phyloP scores from a whole-genome alignment of 805 yeast species.

The Metschnikowia dekortorum region DNA sequence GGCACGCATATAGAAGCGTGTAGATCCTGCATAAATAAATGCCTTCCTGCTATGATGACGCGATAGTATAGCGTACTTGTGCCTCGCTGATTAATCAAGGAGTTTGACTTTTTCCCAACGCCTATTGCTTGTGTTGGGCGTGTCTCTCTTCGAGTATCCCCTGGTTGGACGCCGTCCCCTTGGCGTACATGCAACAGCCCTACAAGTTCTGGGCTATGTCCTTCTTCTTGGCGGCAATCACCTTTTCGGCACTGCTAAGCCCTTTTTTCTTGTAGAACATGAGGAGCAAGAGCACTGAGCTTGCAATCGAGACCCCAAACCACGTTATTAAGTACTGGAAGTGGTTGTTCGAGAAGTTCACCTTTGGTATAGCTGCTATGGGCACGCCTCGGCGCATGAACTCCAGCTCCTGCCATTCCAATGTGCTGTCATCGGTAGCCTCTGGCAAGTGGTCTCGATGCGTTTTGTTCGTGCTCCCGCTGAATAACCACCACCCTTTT shows the following conservation, averaged over 20 bases:
- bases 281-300: slow-evolving; percentile 58
- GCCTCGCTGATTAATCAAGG: too few species aligned
- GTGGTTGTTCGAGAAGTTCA: slow-evolving; percentile 84
- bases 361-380: slow-evolving; percentile 73
- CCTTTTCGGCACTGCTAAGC: slow-evolving; percentile 34
- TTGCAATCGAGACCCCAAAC: slow-evolving; percentile 81
- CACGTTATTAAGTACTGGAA: slow-evolving; percentile 90
- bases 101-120: too few species aligned
- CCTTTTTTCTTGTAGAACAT: slow-evolving; percentile 27
- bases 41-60: too few species aligned
- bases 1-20: too few species aligned
- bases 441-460: slow-evolving; percentile 18
- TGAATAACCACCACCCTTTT: slow-evolving; percentile 13
- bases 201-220: slow-evolving; percentile 27
- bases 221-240: slow-evolving; percentile 36
- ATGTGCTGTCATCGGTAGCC: slow-evolving; percentile 26
- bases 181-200: background rate
- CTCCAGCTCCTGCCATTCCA: slow-evolving; percentile 44
- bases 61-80: too few species aligned
- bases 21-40: too few species aligned
- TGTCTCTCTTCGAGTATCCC: too few species aligned
- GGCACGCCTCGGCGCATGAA: slow-evolving; percentile 84
- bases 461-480: slow-evolving; percentile 3
- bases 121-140: too few species aligned
- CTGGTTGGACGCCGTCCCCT: background rate